Percentiles rank a stretch among this genome's conserved stretches.
Conservation (phyloP, 1,284 basidiomycete genomes). For the Cryptococcus wingfieldii region DNA sequence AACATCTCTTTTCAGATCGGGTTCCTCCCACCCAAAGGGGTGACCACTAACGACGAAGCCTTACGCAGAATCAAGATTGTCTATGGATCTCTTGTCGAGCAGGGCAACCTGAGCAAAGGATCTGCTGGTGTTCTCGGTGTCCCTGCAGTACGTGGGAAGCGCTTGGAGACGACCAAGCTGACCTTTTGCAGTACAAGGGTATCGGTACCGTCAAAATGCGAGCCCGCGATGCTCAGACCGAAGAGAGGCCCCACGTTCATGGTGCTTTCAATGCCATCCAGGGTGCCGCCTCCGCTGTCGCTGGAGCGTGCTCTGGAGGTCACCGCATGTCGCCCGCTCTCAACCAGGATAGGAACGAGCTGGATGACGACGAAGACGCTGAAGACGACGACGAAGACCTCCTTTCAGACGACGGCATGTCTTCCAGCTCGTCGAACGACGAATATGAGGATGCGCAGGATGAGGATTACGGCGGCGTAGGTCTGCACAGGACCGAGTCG, state of each 20-base stretch:
- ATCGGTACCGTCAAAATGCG: conserved; percentile 66
- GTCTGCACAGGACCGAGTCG: conserved; percentile 14
- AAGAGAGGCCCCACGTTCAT: background rate
- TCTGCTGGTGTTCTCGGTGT: conserved; percentile 53
- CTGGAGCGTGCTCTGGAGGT: conserved; percentile 18
- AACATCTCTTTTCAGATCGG: conserved; percentile 70
- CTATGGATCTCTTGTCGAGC: conserved; percentile 62
- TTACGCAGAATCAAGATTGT: conserved; percentile 47
- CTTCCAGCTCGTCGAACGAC: conserved; percentile 59
- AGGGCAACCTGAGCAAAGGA: conserved; percentile 55
- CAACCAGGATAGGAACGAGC: background rate
- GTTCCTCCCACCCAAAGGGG: conserved; percentile 56
- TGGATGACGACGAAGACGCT: conserved; percentile 3
- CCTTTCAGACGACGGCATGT: conserved; percentile 67
- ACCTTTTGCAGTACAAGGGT: conserved; percentile 65
- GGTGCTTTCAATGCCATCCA: conserved; percentile 9
- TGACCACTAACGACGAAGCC: conserved; percentile 20
- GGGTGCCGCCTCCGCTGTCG: conserved; percentile 20
- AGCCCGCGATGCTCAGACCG: conserved; percentile 1
- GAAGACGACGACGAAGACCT: conserved; percentile 47
- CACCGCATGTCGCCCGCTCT: conserved; percentile 19
- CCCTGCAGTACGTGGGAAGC: conserved; percentile 59
- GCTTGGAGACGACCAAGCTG: conserved; percentile 1
- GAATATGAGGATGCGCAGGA: conserved; percentile 46
- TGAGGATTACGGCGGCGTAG: conserved; percentile 27